phyloP scores from a whole-genome alignment of 352 stramenopile genomes.

The Globisporangium mamillatum region DNA sequence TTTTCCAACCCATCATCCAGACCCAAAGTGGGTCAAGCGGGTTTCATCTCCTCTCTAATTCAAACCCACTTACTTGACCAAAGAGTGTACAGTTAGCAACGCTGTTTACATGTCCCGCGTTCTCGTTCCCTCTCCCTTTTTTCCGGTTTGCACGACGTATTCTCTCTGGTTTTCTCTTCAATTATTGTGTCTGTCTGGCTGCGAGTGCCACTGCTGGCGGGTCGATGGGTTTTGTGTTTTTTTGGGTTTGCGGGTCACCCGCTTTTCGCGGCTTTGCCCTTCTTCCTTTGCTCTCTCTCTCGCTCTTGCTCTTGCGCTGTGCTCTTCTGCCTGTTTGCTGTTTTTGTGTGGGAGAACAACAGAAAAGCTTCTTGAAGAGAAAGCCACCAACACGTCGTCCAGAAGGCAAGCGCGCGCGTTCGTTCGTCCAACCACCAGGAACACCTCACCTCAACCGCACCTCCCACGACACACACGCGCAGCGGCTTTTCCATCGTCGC shows the following conservation, averaged over 20 bases:
- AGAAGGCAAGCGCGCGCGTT: conserved; percentile 14
- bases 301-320: not conserved
- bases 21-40: not conserved
- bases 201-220: too few species aligned
- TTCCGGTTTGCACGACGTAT: not conserved
- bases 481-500: not conserved
- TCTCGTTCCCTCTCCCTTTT: not conserved
- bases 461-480: not conserved
- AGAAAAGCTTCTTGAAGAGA: conserved; percentile 20
- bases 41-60: not conserved
- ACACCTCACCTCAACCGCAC: too few species aligned
- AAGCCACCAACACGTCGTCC: not conserved
- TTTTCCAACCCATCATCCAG: not conserved
- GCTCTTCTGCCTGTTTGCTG: not conserved
- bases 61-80: not conserved
- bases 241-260: not conserved
- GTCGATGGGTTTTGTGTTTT: too few species aligned
- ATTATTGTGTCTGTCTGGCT: not conserved
- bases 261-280: not conserved
- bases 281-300: not conserved
- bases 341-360: conserved; percentile 15
- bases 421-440: too few species aligned
- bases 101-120: not conserved
- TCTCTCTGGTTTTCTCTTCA: not conserved
- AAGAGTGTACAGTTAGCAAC: not conserved